Evolutionary conservation across 2,329 filamentous ascomycete genomes (phyloP), one percentile per base, ranked within the genome.

Genomic region (Fusarium sp.): DNA sequence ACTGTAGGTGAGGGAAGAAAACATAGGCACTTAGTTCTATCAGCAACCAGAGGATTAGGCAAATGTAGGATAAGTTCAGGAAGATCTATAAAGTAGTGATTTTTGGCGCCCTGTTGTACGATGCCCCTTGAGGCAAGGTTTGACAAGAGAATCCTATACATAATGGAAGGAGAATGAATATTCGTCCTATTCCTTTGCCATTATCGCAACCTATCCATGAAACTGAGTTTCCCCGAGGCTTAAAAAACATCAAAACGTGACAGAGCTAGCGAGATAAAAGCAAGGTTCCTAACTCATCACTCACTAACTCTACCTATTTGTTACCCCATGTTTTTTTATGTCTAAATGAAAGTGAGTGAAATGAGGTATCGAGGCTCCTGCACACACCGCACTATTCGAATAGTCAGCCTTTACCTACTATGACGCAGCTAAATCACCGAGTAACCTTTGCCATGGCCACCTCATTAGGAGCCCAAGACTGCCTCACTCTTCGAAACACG

Each of bases 401-500:
- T 8, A 35, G 49, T 35, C 49, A 52, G 49, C 18, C 25, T 52
- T 52, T 25, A 52, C n/a, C 32, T 50, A 35, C 19, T 52, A 65
- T 38, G 35, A 44, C 25, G 23, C 35, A 30, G 56, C 21, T 21
- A 52, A 32, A 40, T 19, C 59, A 8, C 65, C 30, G 19, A 30
- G 38, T 37, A 46, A 9, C 42, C 21, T 43, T 23, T 18, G 53
- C n/a, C 25, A 74, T 64, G 67, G 10, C 46, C 47, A 38, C 44
- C 28, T 53, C 61, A 8, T 61, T 75, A n/a, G 73, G 58, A 15
- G 53, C 73, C 43, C n/a, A 71, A 6, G 65, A 71, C 25, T 54
- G 63, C 9, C 46, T 80, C 28, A 30, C 69, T 11, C 72, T 83
- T 21, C 64, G 71, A 33, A 74, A 76, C 21, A 76, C 78, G 2